These are phyloP conservation scores for Xylogone sp. DNA, from an alignment of 2,329 filamentous ascomycete species.

Conservation along the genomic window DNA sequence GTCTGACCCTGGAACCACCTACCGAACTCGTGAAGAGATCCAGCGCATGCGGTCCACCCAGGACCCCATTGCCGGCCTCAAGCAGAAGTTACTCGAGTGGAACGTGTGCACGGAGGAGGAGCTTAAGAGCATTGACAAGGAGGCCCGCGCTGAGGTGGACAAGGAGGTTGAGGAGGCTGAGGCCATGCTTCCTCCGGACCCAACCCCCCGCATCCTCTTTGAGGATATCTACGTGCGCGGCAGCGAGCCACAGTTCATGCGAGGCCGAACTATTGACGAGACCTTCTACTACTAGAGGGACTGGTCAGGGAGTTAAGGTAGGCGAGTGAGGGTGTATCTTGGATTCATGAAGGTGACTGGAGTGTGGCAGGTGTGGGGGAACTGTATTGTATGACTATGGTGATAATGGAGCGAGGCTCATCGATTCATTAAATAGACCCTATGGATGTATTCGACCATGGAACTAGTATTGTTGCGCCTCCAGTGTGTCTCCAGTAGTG, in stretches of 20 bases:
- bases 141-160: conserved; percentile 80
- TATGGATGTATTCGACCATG: neutral
- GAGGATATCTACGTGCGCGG: conserved; percentile 96
- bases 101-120: conserved; percentile 86
- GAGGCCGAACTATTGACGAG: conserved; percentile 86
- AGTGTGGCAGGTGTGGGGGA: neutral
- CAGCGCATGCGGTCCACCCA: conserved; percentile 99
- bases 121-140: conserved; percentile 94
- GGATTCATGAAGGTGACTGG: no score
- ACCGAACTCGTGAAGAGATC: conserved; percentile 98
- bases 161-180: conserved; percentile 88
- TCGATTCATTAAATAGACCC: neutral
- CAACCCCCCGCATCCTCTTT: conserved; percentile 78
- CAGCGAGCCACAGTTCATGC: conserved; percentile 81
- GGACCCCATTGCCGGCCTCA: conserved; percentile 95
- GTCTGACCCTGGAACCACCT: conserved; percentile 98
- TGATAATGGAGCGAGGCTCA: neutral
- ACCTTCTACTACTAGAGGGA: conserved; percentile 61
- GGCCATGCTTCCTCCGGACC: conserved; percentile 77
- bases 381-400: neutral
- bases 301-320: neutral
- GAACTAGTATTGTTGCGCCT: neutral
- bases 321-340: neutral
- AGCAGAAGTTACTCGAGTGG: conserved; percentile 98
- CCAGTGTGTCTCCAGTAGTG: neutral